phyloP scores from a whole-genome alignment of 768 basidiomycete species.

The Hygrophorus pudorinus region DNA sequence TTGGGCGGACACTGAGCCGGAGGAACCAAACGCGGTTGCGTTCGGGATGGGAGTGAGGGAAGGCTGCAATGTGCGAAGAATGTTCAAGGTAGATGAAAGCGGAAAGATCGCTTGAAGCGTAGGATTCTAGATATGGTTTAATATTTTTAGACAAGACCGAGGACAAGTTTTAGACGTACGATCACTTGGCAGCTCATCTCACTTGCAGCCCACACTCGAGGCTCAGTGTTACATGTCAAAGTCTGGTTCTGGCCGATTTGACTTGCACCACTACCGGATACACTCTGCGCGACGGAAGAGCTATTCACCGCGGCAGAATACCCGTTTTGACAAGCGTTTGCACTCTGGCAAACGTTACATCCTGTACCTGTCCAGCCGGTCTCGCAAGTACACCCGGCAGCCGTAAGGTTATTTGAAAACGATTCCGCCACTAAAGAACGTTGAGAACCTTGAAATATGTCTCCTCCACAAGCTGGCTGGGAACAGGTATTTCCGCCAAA shows the following conservation, averaged over 20 bases:
- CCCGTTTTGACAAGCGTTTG: constrained; percentile 60
- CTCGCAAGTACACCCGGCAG: constrained; percentile 59
- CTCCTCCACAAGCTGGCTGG: constrained; percentile 68
- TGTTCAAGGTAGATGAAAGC: constrained; percentile 59
- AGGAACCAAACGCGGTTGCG: constrained; percentile 44
- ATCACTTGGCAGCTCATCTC: constrained; percentile 80
- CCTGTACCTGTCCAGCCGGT: constrained; percentile 68
- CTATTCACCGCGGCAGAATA: constrained; percentile 33
- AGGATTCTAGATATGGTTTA: constrained; percentile 49
- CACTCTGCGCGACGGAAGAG: constrained; percentile 19
- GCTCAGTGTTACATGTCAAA: constrained; percentile 59
- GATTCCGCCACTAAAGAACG: constrained; percentile 39
- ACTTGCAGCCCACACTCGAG: constrained; percentile 67
- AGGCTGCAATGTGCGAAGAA: constrained; percentile 66
- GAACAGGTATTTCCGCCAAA: constrained; percentile 68
- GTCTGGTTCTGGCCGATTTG: constrained; percentile 51
- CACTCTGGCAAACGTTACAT: constrained; percentile 69
- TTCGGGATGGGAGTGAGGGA: constrained; percentile 61
- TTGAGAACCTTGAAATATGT: constrained; percentile 61
- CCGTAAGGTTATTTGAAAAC: constrained; percentile 54
- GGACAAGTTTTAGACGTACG: constrained; percentile 37
- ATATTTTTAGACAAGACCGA: not conserved
- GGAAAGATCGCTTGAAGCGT: constrained; percentile 75
- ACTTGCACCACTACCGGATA: constrained; percentile 16
- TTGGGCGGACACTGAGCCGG: constrained; percentile 52